Evolutionary conservation across 2,329 filamentous ascomycete species (phyloP).

Genomic region (Helminthosporium solani): DNA sequence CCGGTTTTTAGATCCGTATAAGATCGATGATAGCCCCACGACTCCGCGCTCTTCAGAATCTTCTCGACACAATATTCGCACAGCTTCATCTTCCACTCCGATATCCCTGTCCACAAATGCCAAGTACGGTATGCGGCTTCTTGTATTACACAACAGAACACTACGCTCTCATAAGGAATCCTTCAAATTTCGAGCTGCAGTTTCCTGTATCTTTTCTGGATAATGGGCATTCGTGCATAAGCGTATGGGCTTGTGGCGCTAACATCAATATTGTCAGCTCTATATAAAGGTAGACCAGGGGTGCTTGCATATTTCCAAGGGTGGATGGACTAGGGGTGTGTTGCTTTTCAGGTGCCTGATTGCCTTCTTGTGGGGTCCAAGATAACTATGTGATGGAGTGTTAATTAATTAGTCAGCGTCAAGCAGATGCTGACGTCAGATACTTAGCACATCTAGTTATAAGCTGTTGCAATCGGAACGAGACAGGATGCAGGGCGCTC

Average conservation of each 20-base stretch:
- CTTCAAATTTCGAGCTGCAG: no score
- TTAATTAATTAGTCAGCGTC: no score
- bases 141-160: background rate
- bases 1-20: constrained; percentile 1
- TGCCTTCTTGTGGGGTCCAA: background rate
- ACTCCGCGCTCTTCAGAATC: constrained; percentile 7
- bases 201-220: background rate
- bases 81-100: constrained; percentile 6
- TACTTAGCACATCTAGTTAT: no score
- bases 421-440: background rate
- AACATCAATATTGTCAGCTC: background rate
- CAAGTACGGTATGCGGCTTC: background rate
- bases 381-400: background rate
- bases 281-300: background rate
- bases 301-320: background rate
- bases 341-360: background rate
- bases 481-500: no score
- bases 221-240: background rate
- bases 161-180: no score
- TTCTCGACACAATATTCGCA: constrained; percentile 8
- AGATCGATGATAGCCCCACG: constrained; percentile 9
- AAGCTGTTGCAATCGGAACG: no score
- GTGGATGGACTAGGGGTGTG: background rate
- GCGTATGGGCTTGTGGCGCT: background rate
- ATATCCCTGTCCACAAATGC: no score